Evolutionary conservation across 2,329 filamentous ascomycete species (phyloP).

Genomic region (Microcyclosporella mali): DNA sequence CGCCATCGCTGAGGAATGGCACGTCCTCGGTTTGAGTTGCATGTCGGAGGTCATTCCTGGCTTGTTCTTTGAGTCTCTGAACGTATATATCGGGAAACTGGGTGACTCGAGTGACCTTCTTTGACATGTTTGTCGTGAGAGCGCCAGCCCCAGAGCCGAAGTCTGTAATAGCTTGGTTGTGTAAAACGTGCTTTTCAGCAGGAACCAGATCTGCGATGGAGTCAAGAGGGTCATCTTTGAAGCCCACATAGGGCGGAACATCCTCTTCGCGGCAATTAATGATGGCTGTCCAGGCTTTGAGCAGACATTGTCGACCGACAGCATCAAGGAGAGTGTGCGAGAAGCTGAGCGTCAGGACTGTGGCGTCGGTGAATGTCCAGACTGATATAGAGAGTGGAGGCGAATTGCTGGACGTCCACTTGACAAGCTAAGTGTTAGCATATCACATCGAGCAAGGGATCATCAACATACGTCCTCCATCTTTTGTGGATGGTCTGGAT

Average conservation of each 20-base stretch:
- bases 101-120: constrained; percentile 3
- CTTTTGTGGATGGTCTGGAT: constrained; percentile 4
- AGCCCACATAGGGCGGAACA: constrained; percentile 14
- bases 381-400: constrained; percentile 11
- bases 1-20: constrained; percentile 22
- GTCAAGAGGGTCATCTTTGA: constrained; percentile 19
- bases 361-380: constrained; percentile 22
- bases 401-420: no score
- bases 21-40: constrained; percentile 8
- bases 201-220: constrained; percentile 14
- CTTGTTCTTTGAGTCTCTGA: constrained; percentile 9
- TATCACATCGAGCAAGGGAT: no score
- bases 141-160: constrained; percentile 2
- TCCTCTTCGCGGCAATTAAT: constrained; percentile 22
- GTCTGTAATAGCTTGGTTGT: constrained; percentile 2
- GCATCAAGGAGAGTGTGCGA: constrained; percentile 24
- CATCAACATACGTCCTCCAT: no score
- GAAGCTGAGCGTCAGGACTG: constrained; percentile 23
- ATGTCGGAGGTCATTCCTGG: constrained; percentile 13
- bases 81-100: constrained; percentile 16
- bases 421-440: no score
- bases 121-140: constrained; percentile 1
- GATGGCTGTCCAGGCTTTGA: constrained; percentile 22
- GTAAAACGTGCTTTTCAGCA: constrained; percentile 16
- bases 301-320: constrained; percentile 15